Evolutionary conservation across 768 basidiomycete genomes (phyloP).

Genomic region (Pisolithus microcarpus): DNA sequence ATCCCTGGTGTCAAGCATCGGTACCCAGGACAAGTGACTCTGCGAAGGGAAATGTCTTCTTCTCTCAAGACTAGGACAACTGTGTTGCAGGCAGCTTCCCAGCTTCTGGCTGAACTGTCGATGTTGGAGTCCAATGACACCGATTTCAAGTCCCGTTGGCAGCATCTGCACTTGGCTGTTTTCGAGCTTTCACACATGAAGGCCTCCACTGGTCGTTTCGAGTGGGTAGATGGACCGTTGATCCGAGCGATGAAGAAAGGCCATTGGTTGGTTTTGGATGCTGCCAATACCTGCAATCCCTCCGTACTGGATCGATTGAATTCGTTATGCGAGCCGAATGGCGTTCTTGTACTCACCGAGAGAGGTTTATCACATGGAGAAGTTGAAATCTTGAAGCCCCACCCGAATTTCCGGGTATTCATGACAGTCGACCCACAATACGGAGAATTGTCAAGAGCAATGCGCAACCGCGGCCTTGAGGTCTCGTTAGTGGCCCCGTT

Average conservation of each 20-base stretch:
- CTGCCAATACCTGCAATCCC: slow-evolving; percentile 90
- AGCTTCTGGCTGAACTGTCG: slow-evolving; percentile 25
- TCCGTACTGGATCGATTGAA: slow-evolving; percentile 96
- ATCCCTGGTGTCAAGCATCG: slow-evolving; percentile 13
- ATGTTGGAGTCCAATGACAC: slow-evolving; percentile 6
- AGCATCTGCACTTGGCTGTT: slow-evolving; percentile 16
- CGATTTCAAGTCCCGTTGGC: slow-evolving; percentile 9
- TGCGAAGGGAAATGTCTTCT: slow-evolving; percentile 14
- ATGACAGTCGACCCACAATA: slow-evolving; percentile 89
- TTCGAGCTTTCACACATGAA: slow-evolving; percentile 14
- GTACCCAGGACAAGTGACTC: slow-evolving; percentile 9
- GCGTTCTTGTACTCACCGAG: slow-evolving; percentile 80
- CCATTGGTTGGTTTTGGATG: slow-evolving; percentile 85
- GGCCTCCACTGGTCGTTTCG: slow-evolving; percentile 54
- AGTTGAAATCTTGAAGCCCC: slow-evolving; percentile 71
- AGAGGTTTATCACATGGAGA: slow-evolving; percentile 75
- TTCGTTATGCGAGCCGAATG: slow-evolving; percentile 86
- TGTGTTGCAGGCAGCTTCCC: slow-evolving; percentile 19
- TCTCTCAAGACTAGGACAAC: slow-evolving; percentile 11
- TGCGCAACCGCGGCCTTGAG: slow-evolving; percentile 96
- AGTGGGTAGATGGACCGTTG: slow-evolving; percentile 94
- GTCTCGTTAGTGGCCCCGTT: slow-evolving; percentile 43
- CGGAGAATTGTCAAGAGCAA: slow-evolving; percentile 93
- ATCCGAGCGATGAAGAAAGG: slow-evolving; percentile 80
- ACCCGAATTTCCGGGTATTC: slow-evolving; percentile 85